Evolutionary conservation across 2,329 filamentous ascomycete species (phyloP).

Genomic region (Aureobasidium sp.): DNA sequence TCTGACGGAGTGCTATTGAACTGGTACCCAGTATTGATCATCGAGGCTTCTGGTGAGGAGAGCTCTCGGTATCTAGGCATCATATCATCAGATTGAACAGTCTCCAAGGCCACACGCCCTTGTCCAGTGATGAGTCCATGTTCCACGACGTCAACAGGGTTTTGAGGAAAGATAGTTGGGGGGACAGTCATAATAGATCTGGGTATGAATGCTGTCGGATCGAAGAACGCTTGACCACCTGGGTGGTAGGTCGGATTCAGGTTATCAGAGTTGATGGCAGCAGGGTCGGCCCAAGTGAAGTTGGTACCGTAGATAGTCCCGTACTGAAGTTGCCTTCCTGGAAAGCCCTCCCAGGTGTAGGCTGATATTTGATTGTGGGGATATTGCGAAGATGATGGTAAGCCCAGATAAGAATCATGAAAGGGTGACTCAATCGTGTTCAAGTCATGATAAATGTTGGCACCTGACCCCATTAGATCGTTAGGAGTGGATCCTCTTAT

Average conservation of each 20-base stretch:
- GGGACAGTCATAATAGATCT: neutral
- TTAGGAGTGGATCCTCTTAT: neutral
- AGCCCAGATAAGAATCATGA: neutral
- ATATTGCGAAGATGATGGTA: neutral
- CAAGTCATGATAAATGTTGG: neutral
- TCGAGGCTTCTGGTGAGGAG: neutral
- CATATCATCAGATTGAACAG: neutral
- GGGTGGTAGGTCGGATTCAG: neutral
- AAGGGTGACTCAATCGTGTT: neutral
- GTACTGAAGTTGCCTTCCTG: neutral
- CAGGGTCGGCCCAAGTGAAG: neutral
- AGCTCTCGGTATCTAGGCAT: neutral
- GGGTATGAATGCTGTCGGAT: neutral
- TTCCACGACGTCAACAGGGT: neutral
- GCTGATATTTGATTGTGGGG: neutral
- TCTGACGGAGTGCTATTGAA: neutral
- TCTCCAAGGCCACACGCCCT: neutral
- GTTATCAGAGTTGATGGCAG: neutral
- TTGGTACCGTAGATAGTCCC: neutral
- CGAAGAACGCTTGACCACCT: neutral
- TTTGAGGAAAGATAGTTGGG: neutral
- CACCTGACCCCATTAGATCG: neutral
- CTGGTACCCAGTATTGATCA: neutral
- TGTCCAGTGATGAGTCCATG: neutral
- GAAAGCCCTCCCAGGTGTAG: neutral